phyloP scores from a whole-genome alignment of 306 rosid species.

The Argentina anserina region DNA sequence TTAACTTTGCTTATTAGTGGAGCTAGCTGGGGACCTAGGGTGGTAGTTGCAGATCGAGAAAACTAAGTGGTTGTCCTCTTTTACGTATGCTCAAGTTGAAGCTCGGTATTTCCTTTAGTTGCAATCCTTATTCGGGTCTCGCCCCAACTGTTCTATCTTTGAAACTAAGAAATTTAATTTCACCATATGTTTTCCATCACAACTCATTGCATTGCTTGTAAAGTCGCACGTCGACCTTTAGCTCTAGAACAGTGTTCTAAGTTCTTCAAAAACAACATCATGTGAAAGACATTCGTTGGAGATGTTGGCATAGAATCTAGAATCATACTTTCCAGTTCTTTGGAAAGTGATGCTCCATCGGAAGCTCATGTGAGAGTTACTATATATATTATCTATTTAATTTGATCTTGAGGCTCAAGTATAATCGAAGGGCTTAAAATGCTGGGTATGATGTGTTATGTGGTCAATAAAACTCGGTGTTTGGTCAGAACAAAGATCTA shows the following conservation, averaged over 20 bases:
- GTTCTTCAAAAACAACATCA: neutral
- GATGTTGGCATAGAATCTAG: neutral
- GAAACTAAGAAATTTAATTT: constrained; percentile 4
- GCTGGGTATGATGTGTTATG: neutral
- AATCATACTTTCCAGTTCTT: neutral
- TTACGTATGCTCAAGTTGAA: constrained; percentile 9
- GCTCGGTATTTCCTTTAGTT: constrained; percentile 1
- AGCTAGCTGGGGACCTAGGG: neutral
- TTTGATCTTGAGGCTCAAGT: neutral
- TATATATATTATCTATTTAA: neutral
- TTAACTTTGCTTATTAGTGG: neutral
- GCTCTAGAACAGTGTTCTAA: neutral
- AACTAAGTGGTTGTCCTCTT: neutral
- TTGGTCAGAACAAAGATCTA: neutral
- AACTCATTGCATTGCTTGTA: neutral
- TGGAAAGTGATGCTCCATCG: constrained; percentile 10
- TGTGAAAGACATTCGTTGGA: neutral
- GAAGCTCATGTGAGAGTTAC: neutral
- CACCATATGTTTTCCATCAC: neutral
- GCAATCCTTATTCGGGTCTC: constrained; percentile 11
- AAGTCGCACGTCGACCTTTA: neutral
- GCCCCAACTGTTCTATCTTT: neutral
- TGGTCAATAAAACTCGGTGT: neutral
- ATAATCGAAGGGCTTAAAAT: neutral
- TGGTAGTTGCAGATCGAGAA: neutral